These are phyloP conservation scores for Malbranchea zuffiana DNA, from an alignment of 2,329 filamentous ascomycete genomes.

Conservation along the genomic window DNA sequence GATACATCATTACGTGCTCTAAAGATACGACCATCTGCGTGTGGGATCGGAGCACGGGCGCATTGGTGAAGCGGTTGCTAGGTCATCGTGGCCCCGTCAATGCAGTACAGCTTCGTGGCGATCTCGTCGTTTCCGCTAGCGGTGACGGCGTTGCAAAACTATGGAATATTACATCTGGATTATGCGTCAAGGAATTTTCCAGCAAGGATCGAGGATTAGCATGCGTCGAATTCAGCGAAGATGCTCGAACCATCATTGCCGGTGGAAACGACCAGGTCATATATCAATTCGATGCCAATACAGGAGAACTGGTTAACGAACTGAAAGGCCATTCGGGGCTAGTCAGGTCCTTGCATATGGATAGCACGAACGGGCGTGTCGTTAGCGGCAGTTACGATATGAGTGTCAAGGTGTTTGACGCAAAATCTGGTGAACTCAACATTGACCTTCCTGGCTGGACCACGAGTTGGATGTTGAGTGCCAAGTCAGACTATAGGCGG, in stretches of 20 bases:
- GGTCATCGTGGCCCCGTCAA: conserved; percentile 92
- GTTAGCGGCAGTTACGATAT: conserved; percentile 91
- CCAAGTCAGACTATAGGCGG: conserved; percentile 88
- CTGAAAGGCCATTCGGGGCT: conserved; percentile 75
- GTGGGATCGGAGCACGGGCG: conserved; percentile 75
- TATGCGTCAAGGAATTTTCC: conserved; percentile 78
- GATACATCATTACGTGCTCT: conserved; percentile 91
- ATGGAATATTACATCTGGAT: conserved; percentile 86
- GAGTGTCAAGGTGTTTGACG: conserved; percentile 89
- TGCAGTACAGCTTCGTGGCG: conserved; percentile 86
- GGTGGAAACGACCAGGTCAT: conserved; percentile 94
- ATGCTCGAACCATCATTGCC: conserved; percentile 84
- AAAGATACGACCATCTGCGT: conserved; percentile 92
- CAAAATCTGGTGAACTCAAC: conserved; percentile 64
- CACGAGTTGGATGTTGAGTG: conserved; percentile 88
- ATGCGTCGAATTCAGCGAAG: conserved; percentile 90
- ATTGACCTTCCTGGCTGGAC: conserved; percentile 92
- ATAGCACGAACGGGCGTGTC: conserved; percentile 73
- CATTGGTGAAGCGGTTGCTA: conserved; percentile 63
- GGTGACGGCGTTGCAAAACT: conserved; percentile 89
- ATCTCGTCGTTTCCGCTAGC: conserved; percentile 84
- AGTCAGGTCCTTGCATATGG: conserved; percentile 82
- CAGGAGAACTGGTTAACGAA: conserved; percentile 68
- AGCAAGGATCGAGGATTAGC: conserved; percentile 89
- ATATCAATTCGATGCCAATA: conserved; percentile 90